These are phyloP conservation scores for Rutidosis leptorrhynchoides DNA, from an alignment of 129 eudicot genomes.

Conservation along the genomic window DNA sequence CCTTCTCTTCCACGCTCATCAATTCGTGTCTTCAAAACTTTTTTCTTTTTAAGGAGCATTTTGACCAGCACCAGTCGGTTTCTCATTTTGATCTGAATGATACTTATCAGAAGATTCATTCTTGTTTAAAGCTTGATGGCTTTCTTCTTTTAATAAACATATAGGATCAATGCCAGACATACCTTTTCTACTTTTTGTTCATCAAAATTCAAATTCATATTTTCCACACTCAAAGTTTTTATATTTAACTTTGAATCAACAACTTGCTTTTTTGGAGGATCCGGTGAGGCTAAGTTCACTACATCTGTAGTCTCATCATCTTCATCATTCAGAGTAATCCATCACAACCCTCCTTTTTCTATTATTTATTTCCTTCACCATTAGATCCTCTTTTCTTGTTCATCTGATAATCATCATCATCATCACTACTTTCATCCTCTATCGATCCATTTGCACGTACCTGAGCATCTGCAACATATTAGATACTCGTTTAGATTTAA, in stretches of 20 bases:
- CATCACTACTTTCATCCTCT: slow-evolving; percentile 72
- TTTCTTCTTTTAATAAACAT: slow-evolving; percentile 33
- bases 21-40: slow-evolving; percentile 80
- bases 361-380: slow-evolving; percentile 63
- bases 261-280: slow-evolving; percentile 53
- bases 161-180: slow-evolving; percentile 19
- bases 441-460: slow-evolving; percentile 48
- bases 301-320: slow-evolving; percentile 57
- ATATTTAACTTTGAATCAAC: slow-evolving; percentile 33
- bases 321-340: slow-evolving; percentile 81
- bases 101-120: slow-evolving; percentile 16
- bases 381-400: slow-evolving; percentile 66
- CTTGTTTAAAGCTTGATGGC: slow-evolving; percentile 27
- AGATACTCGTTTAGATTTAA: slow-evolving; percentile 1
- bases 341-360: slow-evolving; percentile 77
- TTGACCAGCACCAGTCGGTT: slow-evolving; percentile 43
- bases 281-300: slow-evolving; percentile 76
- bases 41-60: slow-evolving; percentile 62
- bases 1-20: slow-evolving; percentile 99
- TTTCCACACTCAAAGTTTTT: slow-evolving; percentile 35
- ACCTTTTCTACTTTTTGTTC: slow-evolving; percentile 45
- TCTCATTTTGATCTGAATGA: slow-evolving; percentile 32
- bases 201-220: slow-evolving; percentile 41
- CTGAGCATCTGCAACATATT: slow-evolving; percentile 64
- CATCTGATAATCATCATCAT: slow-evolving; percentile 54